Percentiles rank a stretch among this genome's conserved stretches.
These are phyloP conservation scores for Euphorbia schlechtendalii DNA, from an alignment of 441 rosid genomes.

Conservation along the genomic window DNA sequence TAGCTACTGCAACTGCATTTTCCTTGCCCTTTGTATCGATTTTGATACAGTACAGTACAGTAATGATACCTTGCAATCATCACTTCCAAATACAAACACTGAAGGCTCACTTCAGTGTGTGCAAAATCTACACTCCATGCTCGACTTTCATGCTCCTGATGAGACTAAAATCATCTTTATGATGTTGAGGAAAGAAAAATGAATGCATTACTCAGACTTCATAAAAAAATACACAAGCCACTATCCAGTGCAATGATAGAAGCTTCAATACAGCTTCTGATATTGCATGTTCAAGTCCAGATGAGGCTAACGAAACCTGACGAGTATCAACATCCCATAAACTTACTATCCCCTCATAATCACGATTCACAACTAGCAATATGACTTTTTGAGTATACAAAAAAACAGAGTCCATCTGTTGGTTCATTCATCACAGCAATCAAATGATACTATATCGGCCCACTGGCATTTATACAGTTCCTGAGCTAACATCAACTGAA, in stretches of 20 bases:
- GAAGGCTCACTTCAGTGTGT: conserved; percentile 80
- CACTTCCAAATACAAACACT: conserved; percentile 92
- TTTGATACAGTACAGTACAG: neutral
- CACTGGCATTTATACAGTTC: neutral
- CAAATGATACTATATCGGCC: conserved; percentile 19
- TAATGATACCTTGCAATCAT: conserved; percentile 65
- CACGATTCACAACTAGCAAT: conserved; percentile 99
- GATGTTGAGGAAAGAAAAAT: neutral
- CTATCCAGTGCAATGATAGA: neutral
- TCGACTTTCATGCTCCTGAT: conserved; percentile 89
- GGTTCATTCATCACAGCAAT: conserved; percentile 82
- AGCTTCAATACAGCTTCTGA: neutral
- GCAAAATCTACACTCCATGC: conserved; percentile 99
- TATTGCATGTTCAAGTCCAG: neutral
- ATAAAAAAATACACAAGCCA: neutral
- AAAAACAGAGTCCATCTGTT: conserved; percentile 69
- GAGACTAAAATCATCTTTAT: neutral
- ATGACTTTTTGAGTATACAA: conserved; percentile 74
- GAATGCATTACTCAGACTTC: too few relatives aligned
- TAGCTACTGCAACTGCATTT: neutral
- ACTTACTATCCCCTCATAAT: conserved; percentile 93
- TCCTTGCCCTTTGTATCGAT: neutral
- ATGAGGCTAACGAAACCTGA: conserved; percentile 42
- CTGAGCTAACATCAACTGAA: neutral
- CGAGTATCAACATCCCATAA: conserved; percentile 94